Conservation (phyloP, 2,329 filamentous ascomycete genomes). For the Fonsecaea monophora region DNA sequence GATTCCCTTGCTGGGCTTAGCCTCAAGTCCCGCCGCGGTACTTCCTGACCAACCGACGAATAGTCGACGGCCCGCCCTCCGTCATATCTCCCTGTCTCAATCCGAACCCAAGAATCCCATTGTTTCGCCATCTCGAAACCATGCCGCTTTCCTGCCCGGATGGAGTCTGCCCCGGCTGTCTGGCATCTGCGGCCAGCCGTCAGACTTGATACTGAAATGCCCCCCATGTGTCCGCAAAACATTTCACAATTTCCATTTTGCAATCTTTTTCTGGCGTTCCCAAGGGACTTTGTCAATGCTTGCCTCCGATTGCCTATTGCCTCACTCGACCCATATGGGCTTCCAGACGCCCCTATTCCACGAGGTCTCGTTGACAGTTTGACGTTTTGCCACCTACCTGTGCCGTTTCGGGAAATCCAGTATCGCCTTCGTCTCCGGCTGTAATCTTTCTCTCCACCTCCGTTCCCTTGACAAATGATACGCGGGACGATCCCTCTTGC, state of each 20-base stretch:
- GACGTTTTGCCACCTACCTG: neutral
- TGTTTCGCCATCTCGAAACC: neutral
- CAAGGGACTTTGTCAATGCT: neutral
- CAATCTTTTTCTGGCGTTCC: neutral
- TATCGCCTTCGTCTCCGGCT: neutral
- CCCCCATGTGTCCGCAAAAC: neutral
- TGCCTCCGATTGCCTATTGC: neutral
- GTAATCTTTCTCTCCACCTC: neutral
- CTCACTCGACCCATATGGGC: neutral
- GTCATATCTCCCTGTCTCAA: neutral
- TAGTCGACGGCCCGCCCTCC: no score
- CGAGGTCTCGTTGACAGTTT: neutral
- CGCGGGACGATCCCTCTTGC: neutral
- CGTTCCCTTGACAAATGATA: neutral
- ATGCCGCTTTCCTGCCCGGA: neutral
- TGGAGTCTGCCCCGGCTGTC: neutral
- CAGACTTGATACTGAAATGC: neutral
- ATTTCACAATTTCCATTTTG: neutral
- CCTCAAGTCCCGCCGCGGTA: no score
- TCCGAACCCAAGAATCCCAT: neutral
- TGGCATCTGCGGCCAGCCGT: neutral
- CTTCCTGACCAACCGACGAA: no score
- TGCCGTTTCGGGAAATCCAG: neutral
- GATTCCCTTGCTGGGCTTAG: no score
- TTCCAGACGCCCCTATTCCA: neutral